phyloP scores from a whole-genome alignment of 345 rosid species.

The Durio zibethinus region DNA sequence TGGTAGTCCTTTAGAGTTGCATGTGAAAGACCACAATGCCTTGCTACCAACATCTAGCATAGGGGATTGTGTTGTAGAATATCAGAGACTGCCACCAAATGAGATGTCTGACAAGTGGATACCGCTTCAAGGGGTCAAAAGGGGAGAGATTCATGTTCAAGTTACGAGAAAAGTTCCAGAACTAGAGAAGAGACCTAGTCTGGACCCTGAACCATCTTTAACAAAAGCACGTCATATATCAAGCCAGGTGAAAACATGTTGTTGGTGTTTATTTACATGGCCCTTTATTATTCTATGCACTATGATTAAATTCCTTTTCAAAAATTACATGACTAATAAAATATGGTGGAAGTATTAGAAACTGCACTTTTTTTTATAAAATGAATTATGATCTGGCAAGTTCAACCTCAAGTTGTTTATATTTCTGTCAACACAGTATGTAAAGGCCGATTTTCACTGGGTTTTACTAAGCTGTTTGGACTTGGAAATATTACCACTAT shows the following conservation, averaged over 20 bases:
- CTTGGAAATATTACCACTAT: not conserved
- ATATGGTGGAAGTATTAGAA: not conserved
- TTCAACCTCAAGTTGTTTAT: not conserved
- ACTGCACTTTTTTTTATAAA: not conserved
- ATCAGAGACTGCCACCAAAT: slow-evolving; percentile 78
- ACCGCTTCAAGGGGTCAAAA: slow-evolving; percentile 91
- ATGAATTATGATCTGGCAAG: not conserved
- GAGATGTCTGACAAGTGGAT: slow-evolving; percentile 89
- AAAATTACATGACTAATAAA: not conserved
- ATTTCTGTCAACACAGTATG: not conserved
- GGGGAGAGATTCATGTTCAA: slow-evolving; percentile 78
- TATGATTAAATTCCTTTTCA: not conserved
- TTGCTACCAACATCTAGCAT: slow-evolving; percentile 79
- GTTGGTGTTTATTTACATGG: not conserved
- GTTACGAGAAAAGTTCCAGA: slow-evolving; percentile 75
- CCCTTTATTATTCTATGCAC: not conserved
- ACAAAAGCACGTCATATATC: slow-evolving; percentile 53
- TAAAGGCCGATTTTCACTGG: not conserved
- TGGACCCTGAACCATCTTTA: slow-evolving; percentile 52
- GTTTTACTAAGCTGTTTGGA: not conserved
- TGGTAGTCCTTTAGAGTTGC: slow-evolving; percentile 68
- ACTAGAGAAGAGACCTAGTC: slow-evolving; percentile 41
- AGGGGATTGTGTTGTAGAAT: slow-evolving; percentile 82
- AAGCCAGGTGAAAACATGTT: slow-evolving; percentile 39
- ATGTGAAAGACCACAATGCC: slow-evolving; percentile 87